Base-by-base conservation (phyloP, 2,329 filamentous ascomycete species). In the Neodidymelliopsis sp. region DNA sequence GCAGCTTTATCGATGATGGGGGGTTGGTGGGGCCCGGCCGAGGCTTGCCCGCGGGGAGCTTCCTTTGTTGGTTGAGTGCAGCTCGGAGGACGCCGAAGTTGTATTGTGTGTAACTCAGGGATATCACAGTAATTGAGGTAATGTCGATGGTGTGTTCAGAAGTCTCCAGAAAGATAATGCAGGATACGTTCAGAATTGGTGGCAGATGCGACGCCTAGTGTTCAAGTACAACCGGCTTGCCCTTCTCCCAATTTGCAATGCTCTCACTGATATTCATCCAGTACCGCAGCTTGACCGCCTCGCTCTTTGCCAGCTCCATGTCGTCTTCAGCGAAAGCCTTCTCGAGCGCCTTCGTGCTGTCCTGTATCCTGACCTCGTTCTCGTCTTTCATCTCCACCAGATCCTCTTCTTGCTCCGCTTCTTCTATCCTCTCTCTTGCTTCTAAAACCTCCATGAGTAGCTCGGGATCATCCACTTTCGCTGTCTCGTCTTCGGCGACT, bases 231-330 rank as follows among this genome's bases (percentile, higher is more conserved):
- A 84, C 79, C 56, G 80, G 71, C 76, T 84, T 87, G 4, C 91
- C 92, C 63, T 80, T 84, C 79, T 96, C 91, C 92, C 93, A 97
- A 55, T 86, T 84, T 68, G 88, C 79, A 65, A 97, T 77, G 35
- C 86, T 89, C 72, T 95, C 88, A 54, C 85, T 82, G 53, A 97
- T 87, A 74, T 92, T 96, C 46, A 88, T 82, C 93, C 93, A 97
- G 77, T 97, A 97, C 71, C 91, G 80, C 76, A 97, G 74, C 71
- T 83, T 80, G 2, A 96, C 85, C 34, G 87, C 86, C 80, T 95
- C 90, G 53, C 69, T 74, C 74, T 82, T 85, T 12, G 91, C 93
- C 7, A 54, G 74, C 29, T 85, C 80, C 28, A 89, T 68, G 67
- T 93, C 84, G 37, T 87, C 88, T 7, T 71, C 63, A 54, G 76